Conservation (phyloP, 2,329 filamentous ascomycete genomes). For the Hymenoscyphus salicellus region DNA sequence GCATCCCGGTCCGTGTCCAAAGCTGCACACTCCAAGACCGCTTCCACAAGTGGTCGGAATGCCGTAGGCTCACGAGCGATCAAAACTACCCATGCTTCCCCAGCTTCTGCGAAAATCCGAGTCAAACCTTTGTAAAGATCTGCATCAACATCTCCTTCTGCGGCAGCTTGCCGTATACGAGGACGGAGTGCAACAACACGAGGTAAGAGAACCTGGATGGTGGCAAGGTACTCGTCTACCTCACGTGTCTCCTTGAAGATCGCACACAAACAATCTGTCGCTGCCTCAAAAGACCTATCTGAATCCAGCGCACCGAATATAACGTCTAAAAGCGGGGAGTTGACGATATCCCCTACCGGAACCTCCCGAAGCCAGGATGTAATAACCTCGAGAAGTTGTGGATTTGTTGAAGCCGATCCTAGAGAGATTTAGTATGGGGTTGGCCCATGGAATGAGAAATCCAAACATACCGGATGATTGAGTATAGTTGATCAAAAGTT, state of each 20-base stretch:
- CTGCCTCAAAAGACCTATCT: slow-evolving; percentile 78
- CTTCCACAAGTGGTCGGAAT: slow-evolving; percentile 82
- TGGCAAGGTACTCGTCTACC: slow-evolving; percentile 81
- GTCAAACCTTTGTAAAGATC: slow-evolving; percentile 87
- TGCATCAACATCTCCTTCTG: slow-evolving; percentile 78
- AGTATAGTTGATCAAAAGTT: slow-evolving; percentile 83
- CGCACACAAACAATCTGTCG: slow-evolving; percentile 87
- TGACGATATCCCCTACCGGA: slow-evolving; percentile 75
- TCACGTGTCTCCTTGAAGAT: slow-evolving; percentile 91
- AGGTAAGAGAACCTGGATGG: slow-evolving; percentile 80
- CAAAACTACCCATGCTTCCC: slow-evolving; percentile 88
- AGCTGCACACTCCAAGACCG: slow-evolving; percentile 85
- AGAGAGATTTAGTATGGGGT: slow-evolving; percentile 29
- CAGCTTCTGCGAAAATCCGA: slow-evolving; percentile 86
- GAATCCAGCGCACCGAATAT: slow-evolving; percentile 74
- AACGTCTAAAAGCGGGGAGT: slow-evolving; percentile 78
- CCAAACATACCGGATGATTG: slow-evolving; percentile 77
- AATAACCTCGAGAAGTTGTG: slow-evolving; percentile 89
- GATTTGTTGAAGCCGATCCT: slow-evolving; percentile 79
- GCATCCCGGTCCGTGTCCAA: slow-evolving; percentile 86
- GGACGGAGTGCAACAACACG: slow-evolving; percentile 72
- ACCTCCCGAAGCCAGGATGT: slow-evolving; percentile 96
- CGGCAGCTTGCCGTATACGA: slow-evolving; percentile 70
- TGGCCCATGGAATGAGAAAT: slow-evolving; percentile 14
- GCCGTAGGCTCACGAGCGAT: slow-evolving; percentile 79